Evolutionary conservation across 768 basidiomycete species (phyloP).

Genomic region (Suillus sp.): DNA sequence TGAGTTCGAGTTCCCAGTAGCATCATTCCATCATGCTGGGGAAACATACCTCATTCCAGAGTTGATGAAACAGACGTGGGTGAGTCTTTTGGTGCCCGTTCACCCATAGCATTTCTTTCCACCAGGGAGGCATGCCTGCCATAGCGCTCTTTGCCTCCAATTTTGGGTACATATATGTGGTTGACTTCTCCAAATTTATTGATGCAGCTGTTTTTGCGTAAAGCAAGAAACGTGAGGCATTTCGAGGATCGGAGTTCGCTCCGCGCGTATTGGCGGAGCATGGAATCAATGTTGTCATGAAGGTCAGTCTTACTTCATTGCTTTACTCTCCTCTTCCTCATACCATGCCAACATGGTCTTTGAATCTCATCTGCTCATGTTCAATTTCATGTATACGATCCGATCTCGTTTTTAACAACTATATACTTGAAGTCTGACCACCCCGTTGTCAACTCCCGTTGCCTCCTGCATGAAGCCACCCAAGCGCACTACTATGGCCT

Average conservation of each 20-base stretch:
- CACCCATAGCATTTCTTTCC: not conserved
- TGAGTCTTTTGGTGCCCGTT: conserved; percentile 22
- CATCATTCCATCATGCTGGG: conserved; percentile 77
- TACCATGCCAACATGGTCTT: not conserved
- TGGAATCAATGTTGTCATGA: conserved; percentile 72
- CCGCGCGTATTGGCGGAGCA: conserved; percentile 70
- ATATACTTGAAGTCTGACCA: conserved; percentile 50
- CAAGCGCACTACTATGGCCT: conserved; percentile 71
- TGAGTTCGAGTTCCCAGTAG: conserved; percentile 81
- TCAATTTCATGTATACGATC: not conserved
- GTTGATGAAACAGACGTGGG: conserved; percentile 70
- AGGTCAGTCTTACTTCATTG: conserved; percentile 45
- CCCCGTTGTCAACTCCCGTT: conserved; percentile 61
- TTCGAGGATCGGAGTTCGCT: conserved; percentile 78
- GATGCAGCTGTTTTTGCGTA: conserved; percentile 6
- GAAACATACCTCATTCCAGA: conserved; percentile 85
- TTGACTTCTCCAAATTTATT: not conserved
- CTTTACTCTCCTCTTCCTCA: not conserved
- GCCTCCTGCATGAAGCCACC: conserved; percentile 71
- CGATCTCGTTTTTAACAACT: conserved; percentile 1
- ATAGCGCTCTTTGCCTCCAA: conserved; percentile 75
- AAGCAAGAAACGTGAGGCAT: conserved; percentile 81
- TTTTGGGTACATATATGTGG: conserved; percentile 33
- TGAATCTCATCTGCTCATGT: not conserved
- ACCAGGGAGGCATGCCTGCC: conserved; percentile 64